phyloP scores from a whole-genome alignment of 306 rosid genomes.

The Gillenia trifoliata region DNA sequence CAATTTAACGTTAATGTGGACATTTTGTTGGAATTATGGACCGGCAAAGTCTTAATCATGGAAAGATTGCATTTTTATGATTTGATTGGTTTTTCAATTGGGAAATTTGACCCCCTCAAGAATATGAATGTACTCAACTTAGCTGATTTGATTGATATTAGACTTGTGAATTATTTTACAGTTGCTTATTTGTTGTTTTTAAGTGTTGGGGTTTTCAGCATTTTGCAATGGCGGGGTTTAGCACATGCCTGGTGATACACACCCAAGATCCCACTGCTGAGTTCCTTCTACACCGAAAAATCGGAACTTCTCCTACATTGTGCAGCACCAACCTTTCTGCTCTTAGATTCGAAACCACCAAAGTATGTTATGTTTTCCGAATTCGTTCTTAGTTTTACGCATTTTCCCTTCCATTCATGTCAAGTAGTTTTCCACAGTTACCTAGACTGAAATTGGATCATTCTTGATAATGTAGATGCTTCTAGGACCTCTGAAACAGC shows the following conservation, averaged over 20 bases:
- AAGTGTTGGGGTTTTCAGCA: conserved; percentile 54
- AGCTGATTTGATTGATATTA: conserved; percentile 7
- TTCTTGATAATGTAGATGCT: conserved; percentile 57
- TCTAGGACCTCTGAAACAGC: conserved; percentile 70
- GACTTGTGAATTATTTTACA: too few relatives aligned
- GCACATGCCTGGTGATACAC: conserved; percentile 82
- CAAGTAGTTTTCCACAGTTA: conserved; percentile 6
- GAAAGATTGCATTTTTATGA: background rate
- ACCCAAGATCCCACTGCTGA: conserved; percentile 85
- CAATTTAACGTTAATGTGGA: background rate
- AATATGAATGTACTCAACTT: too few relatives aligned
- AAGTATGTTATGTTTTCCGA: conserved; percentile 53
- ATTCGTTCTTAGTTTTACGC: conserved; percentile 17
- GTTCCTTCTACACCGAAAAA: conserved; percentile 71
- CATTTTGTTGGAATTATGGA: background rate
- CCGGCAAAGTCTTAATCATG: background rate
- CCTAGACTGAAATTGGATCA: conserved; percentile 12
- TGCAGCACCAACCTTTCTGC: conserved; percentile 78
- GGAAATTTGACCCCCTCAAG: too few relatives aligned
- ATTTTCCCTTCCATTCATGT: background rate
- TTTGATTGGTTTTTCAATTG: background rate
- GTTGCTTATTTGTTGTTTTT: background rate
- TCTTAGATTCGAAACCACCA: conserved; percentile 88
- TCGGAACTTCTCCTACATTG: conserved; percentile 58
- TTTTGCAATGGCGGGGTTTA: conserved; percentile 77